Base-by-base conservation (phyloP, 768 basidiomycete genomes). In the Boletus reticuloceps region DNA sequence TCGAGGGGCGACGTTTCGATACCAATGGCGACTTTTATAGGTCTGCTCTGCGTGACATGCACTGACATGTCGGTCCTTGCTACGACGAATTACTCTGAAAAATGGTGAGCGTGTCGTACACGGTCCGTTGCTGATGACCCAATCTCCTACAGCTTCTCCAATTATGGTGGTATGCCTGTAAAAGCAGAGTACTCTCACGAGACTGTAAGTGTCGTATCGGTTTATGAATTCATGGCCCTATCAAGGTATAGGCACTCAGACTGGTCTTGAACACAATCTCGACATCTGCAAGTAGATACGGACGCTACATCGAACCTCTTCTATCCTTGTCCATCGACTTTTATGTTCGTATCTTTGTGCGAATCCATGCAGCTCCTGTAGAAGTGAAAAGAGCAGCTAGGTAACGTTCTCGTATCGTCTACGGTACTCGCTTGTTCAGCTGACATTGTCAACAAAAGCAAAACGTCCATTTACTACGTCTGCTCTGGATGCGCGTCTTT, bases 121-220 rank as follows among this genome's bases (percentile, higher is more conserved):
- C 34, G 13, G 16, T n/a, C 5, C 8, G 9, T 51, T 50, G 5
- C 2, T 6, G 16, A 17, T 36, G 32, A 29, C 41, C 19, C 52
- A 44, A 34, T 36, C 17, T 39, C 42, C 17, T 20, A 27, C 62
- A 96, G 94, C 72, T 98, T 85, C 72, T 86, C 95, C 1, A 98
- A 97, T 65, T 99, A 99, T 69, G 96, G 96, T 11, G 96, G 96
- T 5, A 77, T 90, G 7, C 87, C 91, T 39, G 79, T 89, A 27
- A 94, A 91, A 66, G 86, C 90, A n/a, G 96, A 97, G 72, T 99
- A 92, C 69, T 89, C 86, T 57, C 96, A 99, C 65, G 96, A 99
- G 81, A 86, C 83, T 39, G 95, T 91, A 72, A 55, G 88, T 70
- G 11, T 46, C 34, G 20, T 29, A 11, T 41, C 8, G 27, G 42